Conservation (phyloP, 352 stramenopile species). For the Halophytophthora polymorphica region DNA sequence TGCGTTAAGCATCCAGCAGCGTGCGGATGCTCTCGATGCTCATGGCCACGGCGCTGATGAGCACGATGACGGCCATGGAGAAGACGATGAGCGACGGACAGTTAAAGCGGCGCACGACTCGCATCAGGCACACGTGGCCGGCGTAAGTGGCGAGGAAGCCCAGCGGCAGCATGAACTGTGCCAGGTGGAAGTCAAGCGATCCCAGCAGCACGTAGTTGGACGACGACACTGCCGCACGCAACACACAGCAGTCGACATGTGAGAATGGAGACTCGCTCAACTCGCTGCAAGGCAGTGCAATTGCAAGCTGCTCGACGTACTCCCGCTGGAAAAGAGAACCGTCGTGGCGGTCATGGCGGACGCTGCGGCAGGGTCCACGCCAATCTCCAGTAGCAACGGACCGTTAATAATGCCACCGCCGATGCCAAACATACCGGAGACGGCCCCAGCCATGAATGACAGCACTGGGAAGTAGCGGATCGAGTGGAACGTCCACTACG, state of each 20-base stretch:
- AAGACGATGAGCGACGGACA: constrained; percentile 70
- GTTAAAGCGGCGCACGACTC: constrained; percentile 48
- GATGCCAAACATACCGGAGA: constrained; percentile 94
- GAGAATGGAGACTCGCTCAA: neutral
- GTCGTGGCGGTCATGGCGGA: constrained; percentile 88
- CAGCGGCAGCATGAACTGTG: constrained; percentile 50
- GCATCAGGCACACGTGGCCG: constrained; percentile 52
- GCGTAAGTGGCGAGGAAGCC: constrained; percentile 57
- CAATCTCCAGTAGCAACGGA: constrained; percentile 93
- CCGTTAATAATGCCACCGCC: constrained; percentile 95
- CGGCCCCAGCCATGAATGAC: constrained; percentile 87
- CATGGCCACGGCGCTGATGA: constrained; percentile 65
- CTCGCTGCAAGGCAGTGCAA: neutral
- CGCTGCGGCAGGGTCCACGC: constrained; percentile 75
- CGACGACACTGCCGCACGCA: constrained; percentile 43
- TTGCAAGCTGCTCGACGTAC: constrained; percentile 34
- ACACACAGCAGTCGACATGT: constrained; percentile 9
- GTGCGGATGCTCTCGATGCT: constrained; percentile 49
- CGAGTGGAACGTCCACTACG: constrained; percentile 58
- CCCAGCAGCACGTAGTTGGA: constrained; percentile 62
- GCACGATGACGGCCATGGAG: constrained; percentile 65
- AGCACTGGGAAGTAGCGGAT: constrained; percentile 87
- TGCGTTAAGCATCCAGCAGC: constrained; percentile 16
- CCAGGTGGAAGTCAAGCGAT: constrained; percentile 42
- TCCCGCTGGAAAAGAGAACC: constrained; percentile 66